Conservation (phyloP, 495 filamentous ascomycete genomes). For the Hypoxylon perforatum region DNA sequence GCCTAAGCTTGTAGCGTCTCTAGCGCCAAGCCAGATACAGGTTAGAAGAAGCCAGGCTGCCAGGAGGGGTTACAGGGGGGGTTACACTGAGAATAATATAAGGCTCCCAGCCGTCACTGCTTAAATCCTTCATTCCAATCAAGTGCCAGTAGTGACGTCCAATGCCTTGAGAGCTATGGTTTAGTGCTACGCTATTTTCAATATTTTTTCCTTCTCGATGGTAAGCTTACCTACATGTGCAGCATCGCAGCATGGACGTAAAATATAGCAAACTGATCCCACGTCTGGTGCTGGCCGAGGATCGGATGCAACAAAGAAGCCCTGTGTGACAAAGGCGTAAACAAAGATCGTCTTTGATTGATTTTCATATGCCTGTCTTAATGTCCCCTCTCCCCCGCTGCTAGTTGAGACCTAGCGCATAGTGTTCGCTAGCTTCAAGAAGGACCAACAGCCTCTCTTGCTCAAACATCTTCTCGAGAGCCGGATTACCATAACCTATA, state of each 20-base stretch:
- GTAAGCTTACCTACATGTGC: constrained; percentile 11
- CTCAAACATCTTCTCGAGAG: no score
- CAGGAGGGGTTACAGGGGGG: neutral
- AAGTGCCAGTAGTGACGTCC: constrained; percentile 5
- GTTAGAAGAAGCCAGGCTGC: no score
- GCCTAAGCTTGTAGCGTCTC: neutral
- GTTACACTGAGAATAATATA: constrained; percentile 26
- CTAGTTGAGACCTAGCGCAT: no score
- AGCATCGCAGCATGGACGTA: neutral
- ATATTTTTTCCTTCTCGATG: neutral
- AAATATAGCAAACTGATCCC: constrained; percentile 7
- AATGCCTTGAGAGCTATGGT: no score
- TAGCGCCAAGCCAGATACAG: no score
- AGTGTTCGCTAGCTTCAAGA: no score
- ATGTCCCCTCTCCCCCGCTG: constrained; percentile 5
- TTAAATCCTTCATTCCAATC: constrained; percentile 1
- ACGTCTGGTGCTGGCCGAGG: constrained; percentile 7
- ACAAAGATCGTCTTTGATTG: no score
- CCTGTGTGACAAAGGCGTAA: no score
- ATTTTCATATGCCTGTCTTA: neutral
- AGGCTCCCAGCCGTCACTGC: constrained; percentile 20
- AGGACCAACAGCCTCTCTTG: no score
- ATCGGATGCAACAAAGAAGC: constrained; percentile 17
- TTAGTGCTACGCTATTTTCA: constrained; percentile 1
- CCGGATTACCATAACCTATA: no score